Base-by-base conservation (phyloP, 1,284 basidiomycete genomes). In the Naganishia sp. region DNA sequence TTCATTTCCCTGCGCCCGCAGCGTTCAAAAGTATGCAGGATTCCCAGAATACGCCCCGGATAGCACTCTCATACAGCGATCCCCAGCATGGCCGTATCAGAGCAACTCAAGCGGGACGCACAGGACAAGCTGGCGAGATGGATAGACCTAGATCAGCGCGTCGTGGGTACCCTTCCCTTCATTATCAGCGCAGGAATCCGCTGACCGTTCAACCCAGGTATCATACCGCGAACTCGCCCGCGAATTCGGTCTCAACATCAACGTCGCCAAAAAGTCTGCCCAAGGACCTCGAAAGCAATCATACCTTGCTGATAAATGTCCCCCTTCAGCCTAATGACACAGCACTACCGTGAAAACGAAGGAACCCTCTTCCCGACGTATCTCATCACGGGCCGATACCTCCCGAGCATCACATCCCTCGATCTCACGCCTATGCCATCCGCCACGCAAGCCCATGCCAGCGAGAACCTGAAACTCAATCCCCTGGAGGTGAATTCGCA, bases 241-340 rank as follows among this genome's bases (percentile, higher is more conserved):
- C 17, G 65, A 66, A 47, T 18, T 62, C 17, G 65, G 51, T 10
- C 25, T 66, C 9, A 62, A 66, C n/a, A 62, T 66, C 52, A 66
- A 66, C 55, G 32, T 54, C 17, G 65, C 65, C 13, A 66, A 66
- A 55, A 66, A 66, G 65, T 66, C 7, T 17, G 54, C 15, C 17
- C 23, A 49, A 9, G 0, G 4, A 49, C 18, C 43, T 47, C 15
- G 52, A 17, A 15, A 28, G 7, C 25, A 17, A 46, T n/a, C 7
- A 18, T 25, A 49, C 31, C 13, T n/a, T 31, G 61, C 47, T 45
- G 32, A 53, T 42, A 2, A n/a, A 31, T 6, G 6, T 17, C 9
- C 35, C 17, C 31, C 28, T 11, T 3, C 25, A 66, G 65, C 21
- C 6, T 66, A n/a, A 43, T 66, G 46, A 35, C 43, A 25, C 57